phyloP scores from a whole-genome alignment of 257 asterid genomes.

The Gynochthodes officinalis region DNA sequence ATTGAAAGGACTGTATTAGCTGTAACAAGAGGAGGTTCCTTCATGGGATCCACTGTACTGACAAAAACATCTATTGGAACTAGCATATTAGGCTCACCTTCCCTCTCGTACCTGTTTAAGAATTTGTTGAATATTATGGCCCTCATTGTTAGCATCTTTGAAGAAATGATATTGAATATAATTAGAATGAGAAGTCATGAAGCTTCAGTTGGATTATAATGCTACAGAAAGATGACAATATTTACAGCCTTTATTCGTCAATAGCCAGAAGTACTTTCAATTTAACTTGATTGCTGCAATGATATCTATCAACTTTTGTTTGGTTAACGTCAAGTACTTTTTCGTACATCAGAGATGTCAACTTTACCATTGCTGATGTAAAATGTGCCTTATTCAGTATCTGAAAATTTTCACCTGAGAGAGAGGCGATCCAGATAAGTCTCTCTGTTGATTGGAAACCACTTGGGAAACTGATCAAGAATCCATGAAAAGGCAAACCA shows the following conservation, averaged over 20 bases:
- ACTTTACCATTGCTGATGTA: neutral
- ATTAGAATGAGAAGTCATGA: neutral
- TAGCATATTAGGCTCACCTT: constrained; percentile 90
- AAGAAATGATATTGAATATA: neutral
- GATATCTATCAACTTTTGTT: too few relatives aligned
- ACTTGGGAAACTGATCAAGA: constrained; percentile 97
- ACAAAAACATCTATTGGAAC: constrained; percentile 83
- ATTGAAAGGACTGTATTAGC: constrained; percentile 88
- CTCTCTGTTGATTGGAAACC: constrained; percentile 93
- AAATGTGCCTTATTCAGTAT: neutral
- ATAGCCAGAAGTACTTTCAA: too few relatives aligned
- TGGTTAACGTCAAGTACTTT: too few relatives aligned
- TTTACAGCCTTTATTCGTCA: neutral
- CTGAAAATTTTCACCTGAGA: constrained; percentile 47
- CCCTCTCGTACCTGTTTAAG: constrained; percentile 75
- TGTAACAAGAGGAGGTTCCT: constrained; percentile 96
- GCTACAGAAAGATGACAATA: neutral
- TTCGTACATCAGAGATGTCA: neutral
- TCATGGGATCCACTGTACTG: constrained; percentile 90
- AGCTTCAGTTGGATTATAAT: neutral
- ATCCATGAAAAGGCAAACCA: constrained; percentile 98
- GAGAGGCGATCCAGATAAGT: constrained; percentile 96
- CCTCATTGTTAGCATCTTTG: neutral
- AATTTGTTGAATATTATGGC: constrained; percentile 10
- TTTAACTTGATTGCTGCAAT: too few relatives aligned